Evolutionary conservation across 371 early-diverging fungal species (phyloP).

Genomic region (Chytridium lagenaria): DNA sequence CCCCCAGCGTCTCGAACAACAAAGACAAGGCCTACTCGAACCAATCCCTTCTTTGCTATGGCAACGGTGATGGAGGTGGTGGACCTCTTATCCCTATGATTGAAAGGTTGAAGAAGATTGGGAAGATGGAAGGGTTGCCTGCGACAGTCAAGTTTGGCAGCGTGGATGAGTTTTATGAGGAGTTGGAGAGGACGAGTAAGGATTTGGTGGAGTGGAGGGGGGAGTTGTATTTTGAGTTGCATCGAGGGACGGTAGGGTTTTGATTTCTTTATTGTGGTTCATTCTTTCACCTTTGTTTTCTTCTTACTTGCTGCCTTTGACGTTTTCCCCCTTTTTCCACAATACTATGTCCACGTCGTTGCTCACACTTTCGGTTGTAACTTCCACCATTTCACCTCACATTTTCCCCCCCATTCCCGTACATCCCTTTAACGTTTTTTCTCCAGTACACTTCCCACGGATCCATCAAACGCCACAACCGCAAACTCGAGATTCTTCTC

Average conservation of each 20-base stretch:
- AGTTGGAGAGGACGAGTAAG: slow-evolving; percentile 67
- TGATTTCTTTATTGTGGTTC: background rate
- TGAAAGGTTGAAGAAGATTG: slow-evolving; percentile 79
- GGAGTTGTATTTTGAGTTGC: slow-evolving; percentile 95
- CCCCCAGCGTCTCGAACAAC: slow-evolving; percentile 68
- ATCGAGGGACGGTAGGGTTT: slow-evolving; percentile 81
- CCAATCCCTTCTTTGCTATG: slow-evolving; percentile 83
- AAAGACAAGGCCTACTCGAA: slow-evolving; percentile 83
- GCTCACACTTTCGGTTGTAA: no score
- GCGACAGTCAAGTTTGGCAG: slow-evolving; percentile 75
- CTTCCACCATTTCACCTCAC: no score
- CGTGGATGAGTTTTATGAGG: slow-evolving; percentile 80
- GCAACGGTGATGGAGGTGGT: slow-evolving; percentile 97
- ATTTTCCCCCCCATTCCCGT: no score
- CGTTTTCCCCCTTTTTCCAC: no score
- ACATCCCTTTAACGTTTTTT: no score
- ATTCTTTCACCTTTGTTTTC: background rate
- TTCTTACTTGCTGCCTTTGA: no score
- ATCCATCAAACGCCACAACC: slow-evolving; percentile 81
- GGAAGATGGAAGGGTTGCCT: slow-evolving; percentile 79
- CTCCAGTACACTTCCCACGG: slow-evolving; percentile 94
- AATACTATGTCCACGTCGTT: no score
- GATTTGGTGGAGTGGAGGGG: slow-evolving; percentile 88
- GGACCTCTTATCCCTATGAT: slow-evolving; percentile 87
- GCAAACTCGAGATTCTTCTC: slow-evolving; percentile 82